Evolutionary conservation across 768 basidiomycete genomes (phyloP), one percentile per base, ranked within the genome.

Genomic region (Lactarius trivialis): DNA sequence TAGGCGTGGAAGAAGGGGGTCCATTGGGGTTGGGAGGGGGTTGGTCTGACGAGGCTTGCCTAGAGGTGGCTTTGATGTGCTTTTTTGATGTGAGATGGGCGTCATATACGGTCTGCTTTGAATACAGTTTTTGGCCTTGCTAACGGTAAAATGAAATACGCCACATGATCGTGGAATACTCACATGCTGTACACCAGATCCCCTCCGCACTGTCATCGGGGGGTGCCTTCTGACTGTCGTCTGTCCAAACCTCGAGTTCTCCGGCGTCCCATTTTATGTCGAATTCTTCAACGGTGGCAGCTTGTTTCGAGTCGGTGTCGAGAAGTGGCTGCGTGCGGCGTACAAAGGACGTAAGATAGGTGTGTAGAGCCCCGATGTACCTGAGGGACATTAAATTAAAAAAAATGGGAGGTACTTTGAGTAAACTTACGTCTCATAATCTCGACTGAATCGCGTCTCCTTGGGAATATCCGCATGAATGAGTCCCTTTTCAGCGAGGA

Each of bases 81-180:
- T 93, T 98, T 78, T 95, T 98, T 24, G 94, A 96, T 2, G 86
- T 93, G 56, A 98, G 74, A 72, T 98, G 97, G 2, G 94, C 94
- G 65, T 97, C 91, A 72, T 94, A 99, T 9, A 99, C 97, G 0
- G 97, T 98, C 73, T 98, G 92, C 73, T 98, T 99, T 14, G 95
- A 84, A 74, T 98, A 98, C 60, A 83, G 78, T 72, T 95, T 97
- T 75, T 98, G 93, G 72, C 95, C 95, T 98, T 69, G 28, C 33
- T 39, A 34, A 49, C 54, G 21, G 49, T 43, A 56, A 56, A 61
- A 60, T 50, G 56, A 61, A 36, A 60, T 63, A 54, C 45, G 11
- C 19, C 48, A 60, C 7, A 21, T 55, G 50, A 53, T 53, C 52
- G 15, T 4, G 50, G 67, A 60, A 24, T 55, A 80, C 92, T 76